Conservation (phyloP, 2,329 filamentous ascomycete species). For the Rhytidhysteron rufulum region DNA sequence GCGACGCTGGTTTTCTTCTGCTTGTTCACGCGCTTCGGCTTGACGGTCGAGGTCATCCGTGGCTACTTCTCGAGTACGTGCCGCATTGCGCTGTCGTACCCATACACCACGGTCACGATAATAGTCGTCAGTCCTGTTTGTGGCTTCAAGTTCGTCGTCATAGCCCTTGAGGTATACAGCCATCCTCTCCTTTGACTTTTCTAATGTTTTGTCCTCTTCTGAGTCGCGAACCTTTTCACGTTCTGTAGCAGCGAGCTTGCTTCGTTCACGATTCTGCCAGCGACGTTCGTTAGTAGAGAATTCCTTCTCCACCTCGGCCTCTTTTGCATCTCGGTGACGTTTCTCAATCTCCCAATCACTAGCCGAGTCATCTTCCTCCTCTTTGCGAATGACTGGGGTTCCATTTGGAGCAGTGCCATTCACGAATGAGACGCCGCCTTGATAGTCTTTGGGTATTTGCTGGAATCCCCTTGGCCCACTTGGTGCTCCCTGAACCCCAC, state of each 20-base stretch:
- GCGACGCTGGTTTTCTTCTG: conserved; percentile 65
- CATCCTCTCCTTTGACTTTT: conserved; percentile 63
- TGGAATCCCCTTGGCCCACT: conserved; percentile 61
- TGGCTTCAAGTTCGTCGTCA: conserved; percentile 82
- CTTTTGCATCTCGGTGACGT: conserved; percentile 65
- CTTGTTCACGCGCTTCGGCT: conserved; percentile 71
- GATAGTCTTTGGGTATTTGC: conserved; percentile 67
- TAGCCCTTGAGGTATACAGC: conserved; percentile 73
- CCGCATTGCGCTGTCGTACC: conserved; percentile 73
- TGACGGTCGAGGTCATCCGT: conserved; percentile 80
- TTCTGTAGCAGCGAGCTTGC: conserved; percentile 77
- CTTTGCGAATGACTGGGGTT: conserved; percentile 51
- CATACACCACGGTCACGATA: conserved; percentile 83
- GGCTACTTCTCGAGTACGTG: conserved; percentile 68
- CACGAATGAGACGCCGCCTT: conserved; percentile 77
- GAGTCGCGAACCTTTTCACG: conserved; percentile 78
- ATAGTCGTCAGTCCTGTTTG: conserved; percentile 71
- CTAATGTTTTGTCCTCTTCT: conserved; percentile 64
- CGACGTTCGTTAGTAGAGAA: conserved; percentile 83
- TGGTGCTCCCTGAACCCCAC: conserved; percentile 69
- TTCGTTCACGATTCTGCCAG: conserved; percentile 86
- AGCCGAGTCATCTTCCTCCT: conserved; percentile 84
- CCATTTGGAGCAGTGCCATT: conserved; percentile 70
- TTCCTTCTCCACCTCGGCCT: conserved; percentile 71
- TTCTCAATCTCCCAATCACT: conserved; percentile 82